Conservation (phyloP, 768 basidiomycete species). For the Aureoboletus auriporus region DNA sequence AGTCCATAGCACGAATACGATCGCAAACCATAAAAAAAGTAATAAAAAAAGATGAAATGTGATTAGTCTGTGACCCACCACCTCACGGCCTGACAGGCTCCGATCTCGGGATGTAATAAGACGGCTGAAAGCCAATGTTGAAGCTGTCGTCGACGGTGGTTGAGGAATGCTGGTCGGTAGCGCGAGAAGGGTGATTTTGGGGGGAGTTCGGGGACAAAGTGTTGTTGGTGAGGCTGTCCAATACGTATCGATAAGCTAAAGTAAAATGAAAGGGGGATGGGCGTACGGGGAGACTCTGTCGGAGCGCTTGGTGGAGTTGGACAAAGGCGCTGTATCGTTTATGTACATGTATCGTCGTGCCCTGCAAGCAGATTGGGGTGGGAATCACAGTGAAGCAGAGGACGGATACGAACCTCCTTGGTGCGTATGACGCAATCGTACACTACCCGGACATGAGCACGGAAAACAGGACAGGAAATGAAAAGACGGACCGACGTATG, state of each 20-base stretch:
- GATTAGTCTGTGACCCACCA: constrained; percentile 53
- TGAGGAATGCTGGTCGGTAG: constrained; percentile 65
- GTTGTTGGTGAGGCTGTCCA: constrained; percentile 40
- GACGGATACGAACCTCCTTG: constrained; percentile 43
- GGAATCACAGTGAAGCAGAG: neutral
- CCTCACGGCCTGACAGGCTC: constrained; percentile 54
- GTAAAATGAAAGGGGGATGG: neutral
- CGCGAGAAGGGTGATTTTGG: constrained; percentile 67
- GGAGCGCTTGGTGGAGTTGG: constrained; percentile 45
- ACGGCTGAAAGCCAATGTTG: constrained; percentile 66
- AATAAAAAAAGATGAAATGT: constrained; percentile 6
- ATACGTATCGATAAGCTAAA: neutral
- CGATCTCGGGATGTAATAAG: constrained; percentile 67
- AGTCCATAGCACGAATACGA: neutral
- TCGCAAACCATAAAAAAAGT: constrained; percentile 7
- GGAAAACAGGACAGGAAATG: too few species aligned
- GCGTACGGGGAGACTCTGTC: constrained; percentile 51
- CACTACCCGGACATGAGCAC: constrained; percentile 31
- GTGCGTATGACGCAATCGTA: constrained; percentile 71
- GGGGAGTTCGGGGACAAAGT: constrained; percentile 55
- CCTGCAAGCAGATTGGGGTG: constrained; percentile 28
- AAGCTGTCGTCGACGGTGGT: constrained; percentile 53
- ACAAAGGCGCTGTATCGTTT: constrained; percentile 69
- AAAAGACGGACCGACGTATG: constrained; percentile 54
- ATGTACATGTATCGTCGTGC: constrained; percentile 59